Percentiles rank a stretch among this genome's conserved stretches.
Conservation (phyloP, 1,284 basidiomycete species). For the Porodaedalea pini region DNA sequence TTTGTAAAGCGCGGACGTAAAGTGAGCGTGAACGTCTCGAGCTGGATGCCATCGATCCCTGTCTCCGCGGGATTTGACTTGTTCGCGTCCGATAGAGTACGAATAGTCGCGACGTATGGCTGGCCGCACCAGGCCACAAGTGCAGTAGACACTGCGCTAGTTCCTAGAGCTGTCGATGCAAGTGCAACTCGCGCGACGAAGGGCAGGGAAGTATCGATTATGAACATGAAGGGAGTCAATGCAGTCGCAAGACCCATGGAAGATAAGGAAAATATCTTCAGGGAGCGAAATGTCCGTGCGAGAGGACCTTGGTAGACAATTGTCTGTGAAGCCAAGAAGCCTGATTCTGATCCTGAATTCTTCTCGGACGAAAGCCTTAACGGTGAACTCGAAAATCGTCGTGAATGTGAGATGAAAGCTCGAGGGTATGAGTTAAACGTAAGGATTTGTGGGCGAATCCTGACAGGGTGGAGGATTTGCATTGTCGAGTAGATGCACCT, state of each 20-base stretch:
- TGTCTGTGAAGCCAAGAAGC: not conserved
- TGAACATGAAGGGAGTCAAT: constrained; percentile 76
- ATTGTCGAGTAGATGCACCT: no score
- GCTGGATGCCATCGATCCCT: constrained; percentile 52
- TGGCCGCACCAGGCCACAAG: constrained; percentile 69
- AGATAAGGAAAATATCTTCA: constrained; percentile 81
- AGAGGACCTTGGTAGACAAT: constrained; percentile 60
- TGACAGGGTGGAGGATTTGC: no score
- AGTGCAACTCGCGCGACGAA: constrained; percentile 66
- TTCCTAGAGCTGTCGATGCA: constrained; percentile 65
- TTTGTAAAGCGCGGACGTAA: constrained; percentile 58
- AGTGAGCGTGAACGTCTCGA: constrained; percentile 65
- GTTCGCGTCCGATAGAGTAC: constrained; percentile 34
- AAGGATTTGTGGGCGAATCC: no score
- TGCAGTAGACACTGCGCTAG: constrained; percentile 64
- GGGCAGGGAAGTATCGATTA: constrained; percentile 75
- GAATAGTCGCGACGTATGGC: constrained; percentile 49
- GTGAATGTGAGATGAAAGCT: not conserved
- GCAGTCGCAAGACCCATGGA: constrained; percentile 70
- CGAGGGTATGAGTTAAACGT: no score
- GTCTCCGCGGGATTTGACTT: constrained; percentile 33
- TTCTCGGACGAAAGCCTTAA: not conserved
- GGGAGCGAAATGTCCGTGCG: constrained; percentile 63
- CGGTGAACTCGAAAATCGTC: not conserved
- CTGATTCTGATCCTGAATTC: not conserved